Conservation (phyloP, 495 filamentous ascomycete genomes). For the Symbiotaphrina buchneri region DNA sequence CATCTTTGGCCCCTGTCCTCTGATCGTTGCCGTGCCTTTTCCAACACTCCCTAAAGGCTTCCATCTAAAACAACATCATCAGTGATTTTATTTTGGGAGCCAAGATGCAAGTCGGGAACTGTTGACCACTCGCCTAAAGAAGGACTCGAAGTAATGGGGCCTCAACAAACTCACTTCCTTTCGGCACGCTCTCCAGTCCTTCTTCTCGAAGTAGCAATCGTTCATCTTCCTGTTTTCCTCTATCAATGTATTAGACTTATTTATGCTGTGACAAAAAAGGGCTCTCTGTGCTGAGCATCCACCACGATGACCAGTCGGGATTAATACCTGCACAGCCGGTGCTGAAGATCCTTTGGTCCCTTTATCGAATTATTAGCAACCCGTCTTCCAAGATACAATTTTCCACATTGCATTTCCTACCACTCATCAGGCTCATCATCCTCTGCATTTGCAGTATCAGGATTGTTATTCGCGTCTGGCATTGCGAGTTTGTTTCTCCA, state of each 20-base stretch:
- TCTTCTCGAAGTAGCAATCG: conserved; percentile 89
- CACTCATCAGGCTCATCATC: conserved; percentile 88
- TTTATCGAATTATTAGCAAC: conserved; percentile 11
- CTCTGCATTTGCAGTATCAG: conserved; percentile 12
- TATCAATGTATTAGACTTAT: conserved; percentile 16
- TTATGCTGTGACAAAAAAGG: neutral
- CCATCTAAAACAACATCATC: conserved; percentile 38
- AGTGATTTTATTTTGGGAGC: conserved; percentile 1
- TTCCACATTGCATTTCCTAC: conserved; percentile 21
- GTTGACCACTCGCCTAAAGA: conserved; percentile 1
- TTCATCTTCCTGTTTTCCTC: conserved; percentile 81
- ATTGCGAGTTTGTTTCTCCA: too few species aligned
- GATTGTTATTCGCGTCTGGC: too few species aligned
- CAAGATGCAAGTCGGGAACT: neutral
- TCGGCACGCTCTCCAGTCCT: conserved; percentile 83
- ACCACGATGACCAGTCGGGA: neutral
- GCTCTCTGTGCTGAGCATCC: neutral
- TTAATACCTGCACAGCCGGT: conserved; percentile 73
- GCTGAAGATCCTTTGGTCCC: conserved; percentile 94
- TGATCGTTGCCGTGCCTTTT: conserved; percentile 73
- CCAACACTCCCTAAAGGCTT: conserved; percentile 82
- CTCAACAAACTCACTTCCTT: conserved; percentile 58
- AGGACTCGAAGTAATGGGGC: too few species aligned
- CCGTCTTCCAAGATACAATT: too few species aligned
- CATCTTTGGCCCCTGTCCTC: conserved; percentile 56